phyloP scores from a whole-genome alignment of 495 filamentous ascomycete genomes.

The Hyaloscypha bicolor region DNA sequence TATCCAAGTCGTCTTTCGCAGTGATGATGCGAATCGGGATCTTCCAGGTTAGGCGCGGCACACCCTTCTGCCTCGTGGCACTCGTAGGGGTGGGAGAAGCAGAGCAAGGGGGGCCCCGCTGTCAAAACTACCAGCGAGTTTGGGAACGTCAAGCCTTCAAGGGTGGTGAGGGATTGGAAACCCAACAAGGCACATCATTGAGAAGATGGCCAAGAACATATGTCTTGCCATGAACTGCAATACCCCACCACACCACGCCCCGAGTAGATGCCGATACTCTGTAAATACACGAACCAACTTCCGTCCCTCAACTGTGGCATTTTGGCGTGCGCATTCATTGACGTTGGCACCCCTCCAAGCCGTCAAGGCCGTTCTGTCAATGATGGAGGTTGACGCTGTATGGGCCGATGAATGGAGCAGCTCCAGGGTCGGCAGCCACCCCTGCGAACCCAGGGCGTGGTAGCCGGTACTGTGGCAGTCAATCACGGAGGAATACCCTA shows the following conservation, averaged over 20 bases:
- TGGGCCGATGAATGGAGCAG: background rate
- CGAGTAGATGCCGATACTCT: background rate
- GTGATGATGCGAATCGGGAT: background rate
- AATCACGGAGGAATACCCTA: conserved; percentile 18
- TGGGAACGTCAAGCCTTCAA: background rate
- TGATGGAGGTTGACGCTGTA: background rate
- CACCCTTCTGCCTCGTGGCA: conserved; percentile 8
- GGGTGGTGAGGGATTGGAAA: conserved; percentile 5
- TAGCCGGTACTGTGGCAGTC: conserved; percentile 21
- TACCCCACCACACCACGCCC: background rate
- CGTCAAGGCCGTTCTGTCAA: background rate
- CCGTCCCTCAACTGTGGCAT: background rate
- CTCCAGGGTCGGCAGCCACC: background rate
- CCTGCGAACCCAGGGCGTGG: conserved; percentile 16
- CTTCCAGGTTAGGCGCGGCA: background rate
- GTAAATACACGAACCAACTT: background rate
- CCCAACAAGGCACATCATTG: background rate
- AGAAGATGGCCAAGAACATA: background rate
- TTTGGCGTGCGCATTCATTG: background rate
- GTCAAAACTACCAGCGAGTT: background rate
- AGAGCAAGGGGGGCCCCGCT: conserved; percentile 2
- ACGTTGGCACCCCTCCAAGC: background rate
- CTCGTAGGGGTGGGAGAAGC: conserved; percentile 8
- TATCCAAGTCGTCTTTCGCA: background rate
- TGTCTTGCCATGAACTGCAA: background rate